Evolutionary conservation across 2,329 filamentous ascomycete genomes (phyloP).

Genomic region (Apiospora aurea): DNA sequence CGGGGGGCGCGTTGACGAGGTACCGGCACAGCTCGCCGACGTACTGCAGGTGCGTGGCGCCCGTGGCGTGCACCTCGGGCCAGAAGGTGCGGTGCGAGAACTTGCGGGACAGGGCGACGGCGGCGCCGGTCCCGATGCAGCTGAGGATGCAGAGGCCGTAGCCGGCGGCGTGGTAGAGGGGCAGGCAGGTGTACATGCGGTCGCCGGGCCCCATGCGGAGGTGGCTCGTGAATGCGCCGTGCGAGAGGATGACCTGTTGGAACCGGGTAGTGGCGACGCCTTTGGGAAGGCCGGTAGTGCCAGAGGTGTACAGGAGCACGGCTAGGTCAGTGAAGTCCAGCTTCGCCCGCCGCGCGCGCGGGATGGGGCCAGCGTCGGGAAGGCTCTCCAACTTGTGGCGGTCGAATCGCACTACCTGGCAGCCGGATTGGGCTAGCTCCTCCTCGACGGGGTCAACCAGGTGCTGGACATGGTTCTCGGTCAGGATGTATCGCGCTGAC

Average conservation of each 20-base stretch:
- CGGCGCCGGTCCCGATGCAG: constrained; percentile 54
- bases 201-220: constrained; percentile 48
- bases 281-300: constrained; percentile 79
- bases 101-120: constrained; percentile 67
- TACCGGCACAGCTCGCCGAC: constrained; percentile 81
- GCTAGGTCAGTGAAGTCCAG: constrained; percentile 60
- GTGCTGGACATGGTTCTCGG: constrained; percentile 62
- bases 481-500: constrained; percentile 60
- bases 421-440: constrained; percentile 59
- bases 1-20: constrained; percentile 70
- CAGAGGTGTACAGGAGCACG: constrained; percentile 74
- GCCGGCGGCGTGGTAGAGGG: constrained; percentile 78
- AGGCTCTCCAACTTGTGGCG: constrained; percentile 53
- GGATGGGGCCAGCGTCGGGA: constrained; percentile 55
- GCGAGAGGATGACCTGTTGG: constrained; percentile 38
- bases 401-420: constrained; percentile 60
- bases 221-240: constrained; percentile 28
- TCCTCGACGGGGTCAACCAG: constrained; percentile 64
- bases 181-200: constrained; percentile 78
- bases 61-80: constrained; percentile 70
- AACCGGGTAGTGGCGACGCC: constrained; percentile 66
- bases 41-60: constrained; percentile 74
- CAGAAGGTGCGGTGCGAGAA: constrained; percentile 77
- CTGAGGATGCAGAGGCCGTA: constrained; percentile 60
- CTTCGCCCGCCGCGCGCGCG: constrained; percentile 58